These are phyloP conservation scores for Haplosporangium gracile DNA, from an alignment of 192 early-diverging fungal genomes.

Conservation along the genomic window DNA sequence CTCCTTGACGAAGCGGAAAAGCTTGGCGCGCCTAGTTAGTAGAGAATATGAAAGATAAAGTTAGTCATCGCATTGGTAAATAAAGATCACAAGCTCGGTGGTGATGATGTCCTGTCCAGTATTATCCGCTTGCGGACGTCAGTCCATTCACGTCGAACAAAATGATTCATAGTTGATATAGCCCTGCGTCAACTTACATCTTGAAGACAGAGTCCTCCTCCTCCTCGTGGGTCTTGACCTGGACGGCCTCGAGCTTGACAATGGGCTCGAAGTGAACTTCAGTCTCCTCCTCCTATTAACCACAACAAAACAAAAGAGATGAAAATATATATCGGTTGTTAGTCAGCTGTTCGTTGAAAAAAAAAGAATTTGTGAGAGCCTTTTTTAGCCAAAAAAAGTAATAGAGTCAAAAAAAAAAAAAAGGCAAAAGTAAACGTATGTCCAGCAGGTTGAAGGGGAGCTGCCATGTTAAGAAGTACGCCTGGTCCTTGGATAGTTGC, in stretches of 20 bases:
- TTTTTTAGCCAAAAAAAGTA: neutral
- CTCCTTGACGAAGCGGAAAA: slow-evolving; percentile 96
- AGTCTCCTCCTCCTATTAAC: slow-evolving; percentile 77
- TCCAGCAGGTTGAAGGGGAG: neutral
- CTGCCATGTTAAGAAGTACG: neutral
- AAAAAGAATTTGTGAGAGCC: neutral
- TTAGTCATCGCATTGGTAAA: neutral
- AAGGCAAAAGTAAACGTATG: neutral
- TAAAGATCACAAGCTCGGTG: neutral
- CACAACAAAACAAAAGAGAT: neutral
- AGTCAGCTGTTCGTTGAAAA: neutral
- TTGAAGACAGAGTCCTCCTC: slow-evolving; percentile 95
- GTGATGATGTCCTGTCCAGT: neutral
- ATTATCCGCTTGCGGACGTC: neutral
- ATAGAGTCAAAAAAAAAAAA: neutral
- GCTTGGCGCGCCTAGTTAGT: slow-evolving; percentile 87
- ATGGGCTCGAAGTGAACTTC: slow-evolving; percentile 98
- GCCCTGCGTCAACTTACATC: slow-evolving; percentile 65
- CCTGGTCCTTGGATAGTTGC: neutral
- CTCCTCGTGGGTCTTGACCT: slow-evolving; percentile 97
- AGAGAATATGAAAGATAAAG: neutral
- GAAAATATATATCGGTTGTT: neutral
- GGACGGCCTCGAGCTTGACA: slow-evolving; percentile 91
- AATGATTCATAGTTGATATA: neutral
- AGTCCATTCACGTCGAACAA: neutral